Evolutionary conservation across 305 asterid species (phyloP).

Genomic region (Lippia alba): DNA sequence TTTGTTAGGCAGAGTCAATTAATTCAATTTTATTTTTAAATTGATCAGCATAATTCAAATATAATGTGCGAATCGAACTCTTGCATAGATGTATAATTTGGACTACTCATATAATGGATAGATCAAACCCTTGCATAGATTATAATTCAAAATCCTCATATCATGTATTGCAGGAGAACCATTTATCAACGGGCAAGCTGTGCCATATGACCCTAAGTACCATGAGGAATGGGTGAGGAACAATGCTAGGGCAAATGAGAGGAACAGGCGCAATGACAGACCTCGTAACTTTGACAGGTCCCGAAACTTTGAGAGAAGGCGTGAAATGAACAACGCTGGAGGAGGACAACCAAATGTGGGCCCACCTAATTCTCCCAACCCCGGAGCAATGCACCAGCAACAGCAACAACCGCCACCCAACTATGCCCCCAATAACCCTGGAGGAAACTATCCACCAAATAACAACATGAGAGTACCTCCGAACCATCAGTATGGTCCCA

Average conservation of each 20-base stretch:
- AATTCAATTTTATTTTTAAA: no score
- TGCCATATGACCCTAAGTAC: slow-evolving; percentile 91
- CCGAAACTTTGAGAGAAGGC: slow-evolving; percentile 75
- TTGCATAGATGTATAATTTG: neutral
- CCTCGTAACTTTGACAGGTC: slow-evolving; percentile 91
- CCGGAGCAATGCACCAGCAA: slow-evolving; percentile 39
- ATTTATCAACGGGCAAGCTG: slow-evolving; percentile 91
- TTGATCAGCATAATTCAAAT: no score
- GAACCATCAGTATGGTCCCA: slow-evolving; percentile 47
- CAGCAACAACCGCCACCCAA: slow-evolving; percentile 36
- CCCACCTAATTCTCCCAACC: slow-evolving; percentile 41
- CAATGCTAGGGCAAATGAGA: slow-evolving; percentile 87
- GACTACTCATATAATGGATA: neutral
- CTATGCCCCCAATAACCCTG: slow-evolving; percentile 42
- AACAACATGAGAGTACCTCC: slow-evolving; percentile 49
- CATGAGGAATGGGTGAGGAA: slow-evolving; percentile 99
- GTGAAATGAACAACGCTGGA: slow-evolving; percentile 38
- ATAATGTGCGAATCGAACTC: no score
- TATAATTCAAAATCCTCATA: neutral
- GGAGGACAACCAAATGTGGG: slow-evolving; percentile 33
- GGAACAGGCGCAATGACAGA: slow-evolving; percentile 90
- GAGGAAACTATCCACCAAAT: slow-evolving; percentile 47
- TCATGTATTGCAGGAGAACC: slow-evolving; percentile 79
- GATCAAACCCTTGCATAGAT: neutral
- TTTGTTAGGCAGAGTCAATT: no score